phyloP scores from a whole-genome alignment of 176 grass and related monocot species.

The Elaeis guineensis region DNA sequence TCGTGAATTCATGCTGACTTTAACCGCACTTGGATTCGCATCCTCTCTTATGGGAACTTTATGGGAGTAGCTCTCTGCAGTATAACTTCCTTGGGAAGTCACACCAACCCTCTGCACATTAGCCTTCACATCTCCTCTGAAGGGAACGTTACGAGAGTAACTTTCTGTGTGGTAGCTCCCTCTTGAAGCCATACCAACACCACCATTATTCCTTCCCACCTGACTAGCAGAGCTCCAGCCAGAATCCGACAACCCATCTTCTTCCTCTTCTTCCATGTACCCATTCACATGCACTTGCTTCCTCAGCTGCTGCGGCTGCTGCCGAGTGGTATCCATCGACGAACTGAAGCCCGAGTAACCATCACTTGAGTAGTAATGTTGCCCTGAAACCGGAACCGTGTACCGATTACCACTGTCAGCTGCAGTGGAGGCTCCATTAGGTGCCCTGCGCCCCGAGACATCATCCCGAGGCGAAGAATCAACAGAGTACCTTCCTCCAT shows the following conservation, averaged over 20 bases:
- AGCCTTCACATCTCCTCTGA: slow-evolving; percentile 27
- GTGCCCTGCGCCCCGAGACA: slow-evolving; percentile 11
- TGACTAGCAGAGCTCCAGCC: slow-evolving; percentile 61
- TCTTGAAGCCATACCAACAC: slow-evolving; percentile 32
- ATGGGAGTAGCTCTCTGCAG: neutral
- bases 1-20: neutral
- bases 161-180: slow-evolving; percentile 37
- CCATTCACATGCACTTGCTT: slow-evolving; percentile 31
- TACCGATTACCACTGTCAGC: slow-evolving; percentile 23
- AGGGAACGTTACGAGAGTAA: slow-evolving; percentile 38
- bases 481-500: slow-evolving; percentile 56
- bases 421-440: slow-evolving; percentile 19
- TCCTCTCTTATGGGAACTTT: slow-evolving; percentile 1
- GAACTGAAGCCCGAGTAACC: slow-evolving; percentile 89
- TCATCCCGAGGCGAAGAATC: slow-evolving; percentile 60
- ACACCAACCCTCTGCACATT: slow-evolving; percentile 22
- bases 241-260: slow-evolving; percentile 51
- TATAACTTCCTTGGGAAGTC: slow-evolving; percentile 12
- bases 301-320: slow-evolving; percentile 28
- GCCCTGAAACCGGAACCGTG: slow-evolving; percentile 22
- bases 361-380: slow-evolving; percentile 75
- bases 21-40: neutral
- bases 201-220: slow-evolving; percentile 13
- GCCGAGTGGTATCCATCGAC: slow-evolving; percentile 60
- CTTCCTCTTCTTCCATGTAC: slow-evolving; percentile 45